These are phyloP conservation scores for Colletotrichum shisoi DNA, from an alignment of 2,329 filamentous ascomycete genomes.

Conservation along the genomic window DNA sequence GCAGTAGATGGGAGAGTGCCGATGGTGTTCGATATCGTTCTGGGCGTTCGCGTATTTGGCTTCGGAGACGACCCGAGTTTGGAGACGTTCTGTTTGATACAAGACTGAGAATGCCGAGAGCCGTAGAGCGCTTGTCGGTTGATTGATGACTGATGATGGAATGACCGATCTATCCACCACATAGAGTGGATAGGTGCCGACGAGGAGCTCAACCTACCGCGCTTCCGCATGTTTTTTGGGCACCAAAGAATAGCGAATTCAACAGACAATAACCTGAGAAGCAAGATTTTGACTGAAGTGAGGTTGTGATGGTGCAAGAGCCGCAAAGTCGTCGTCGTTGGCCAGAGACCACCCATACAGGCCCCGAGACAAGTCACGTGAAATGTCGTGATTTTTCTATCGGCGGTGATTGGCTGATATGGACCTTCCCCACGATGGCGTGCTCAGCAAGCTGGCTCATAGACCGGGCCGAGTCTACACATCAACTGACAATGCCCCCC, in stretches of 20 bases:
- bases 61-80: conserved; percentile 20
- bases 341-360: conserved; percentile 31
- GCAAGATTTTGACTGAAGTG: conserved; percentile 10
- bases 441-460: conserved; percentile 26
- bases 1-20: conserved; percentile 43
- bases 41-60: conserved; percentile 18
- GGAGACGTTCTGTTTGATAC: conserved; percentile 27
- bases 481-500: no score
- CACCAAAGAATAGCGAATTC: conserved; percentile 35
- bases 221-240: conserved; percentile 25
- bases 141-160: conserved; percentile 32
- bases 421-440: conserved; percentile 30
- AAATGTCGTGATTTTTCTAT: conserved; percentile 41
- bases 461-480: no score
- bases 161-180: conserved; percentile 29
- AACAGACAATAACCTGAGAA: conserved; percentile 22
- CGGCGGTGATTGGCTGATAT: conserved; percentile 31
- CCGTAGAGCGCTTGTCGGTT: conserved; percentile 31
- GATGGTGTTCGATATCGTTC: conserved; percentile 13
- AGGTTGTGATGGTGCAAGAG: conserved; percentile 35
- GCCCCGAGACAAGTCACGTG: conserved; percentile 34
- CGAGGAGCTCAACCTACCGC: conserved; percentile 36
- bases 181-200: conserved; percentile 20
- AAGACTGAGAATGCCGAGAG: conserved; percentile 19
- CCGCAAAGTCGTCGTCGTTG: conserved; percentile 33